These are phyloP conservation scores for Fistulinella prunicolor DNA, from an alignment of 768 basidiomycete species.

Conservation along the genomic window DNA sequence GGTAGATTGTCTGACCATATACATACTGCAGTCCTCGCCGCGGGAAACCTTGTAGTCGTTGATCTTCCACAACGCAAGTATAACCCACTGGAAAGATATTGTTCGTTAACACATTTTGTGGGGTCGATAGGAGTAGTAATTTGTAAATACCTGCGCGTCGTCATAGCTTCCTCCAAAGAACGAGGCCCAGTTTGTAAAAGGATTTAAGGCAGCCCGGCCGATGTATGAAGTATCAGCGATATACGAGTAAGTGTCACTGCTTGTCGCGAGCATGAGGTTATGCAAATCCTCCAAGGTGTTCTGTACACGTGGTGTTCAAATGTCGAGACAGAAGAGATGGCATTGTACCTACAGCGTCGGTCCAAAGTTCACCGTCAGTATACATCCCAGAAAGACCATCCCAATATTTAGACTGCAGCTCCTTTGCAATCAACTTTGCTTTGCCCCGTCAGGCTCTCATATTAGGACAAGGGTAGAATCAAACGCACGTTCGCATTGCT, in stretches of 20 bases:
- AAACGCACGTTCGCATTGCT: conserved; percentile 12
- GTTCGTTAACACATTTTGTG: background rate
- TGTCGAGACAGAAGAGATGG: background rate
- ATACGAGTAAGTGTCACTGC: conserved; percentile 35
- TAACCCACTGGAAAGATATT: conserved; percentile 43
- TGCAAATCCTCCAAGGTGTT: conserved; percentile 57
- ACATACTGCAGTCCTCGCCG: conserved; percentile 27
- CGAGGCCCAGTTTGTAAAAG: conserved; percentile 40
- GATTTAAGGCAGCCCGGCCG: conserved; percentile 40
- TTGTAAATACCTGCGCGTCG: conserved; percentile 44
- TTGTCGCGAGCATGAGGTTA: conserved; percentile 54
- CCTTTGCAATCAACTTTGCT: conserved; percentile 24
- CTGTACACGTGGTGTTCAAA: conserved; percentile 26
- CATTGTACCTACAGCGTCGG: conserved; percentile 44
- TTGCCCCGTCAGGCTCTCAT: background rate
- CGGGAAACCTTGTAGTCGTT: conserved; percentile 47
- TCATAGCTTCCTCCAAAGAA: conserved; percentile 50
- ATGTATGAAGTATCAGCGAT: conserved; percentile 47
- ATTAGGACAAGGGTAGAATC: background rate
- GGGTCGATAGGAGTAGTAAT: background rate
- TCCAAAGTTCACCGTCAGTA: conserved; percentile 53
- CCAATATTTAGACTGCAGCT: conserved; percentile 39
- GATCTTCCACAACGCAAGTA: conserved; percentile 57
- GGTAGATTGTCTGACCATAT: conserved; percentile 17
- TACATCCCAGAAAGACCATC: conserved; percentile 39